Evolutionary conservation across 441 rosid species (phyloP).

Genomic region (Euphorbia corollata): DNA sequence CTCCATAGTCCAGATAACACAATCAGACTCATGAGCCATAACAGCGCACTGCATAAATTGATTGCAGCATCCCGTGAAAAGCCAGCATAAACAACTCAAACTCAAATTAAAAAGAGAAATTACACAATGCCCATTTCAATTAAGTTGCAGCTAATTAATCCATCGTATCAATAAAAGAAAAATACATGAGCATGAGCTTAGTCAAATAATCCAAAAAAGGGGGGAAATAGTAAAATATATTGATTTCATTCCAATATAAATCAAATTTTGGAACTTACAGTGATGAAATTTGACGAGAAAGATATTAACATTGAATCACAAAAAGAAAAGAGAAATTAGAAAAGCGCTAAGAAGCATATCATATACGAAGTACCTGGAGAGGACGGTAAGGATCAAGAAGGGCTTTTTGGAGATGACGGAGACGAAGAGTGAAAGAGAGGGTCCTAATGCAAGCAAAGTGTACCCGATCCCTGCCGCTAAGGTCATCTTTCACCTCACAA

Average conservation of each 20-base stretch:
- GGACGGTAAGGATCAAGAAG: constrained; percentile 77
- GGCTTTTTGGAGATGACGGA: constrained; percentile 87
- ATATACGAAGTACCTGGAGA: constrained; percentile 52
- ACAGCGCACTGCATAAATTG: constrained; percentile 48
- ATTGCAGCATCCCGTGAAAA: constrained; percentile 1
- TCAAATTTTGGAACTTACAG: not conserved
- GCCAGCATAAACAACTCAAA: not conserved
- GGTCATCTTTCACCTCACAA: constrained; percentile 40
- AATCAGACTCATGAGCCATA: constrained; percentile 86
- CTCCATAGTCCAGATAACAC: constrained; percentile 82
- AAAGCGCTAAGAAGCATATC: not conserved
- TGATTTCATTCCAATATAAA: not conserved
- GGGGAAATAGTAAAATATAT: not conserved
- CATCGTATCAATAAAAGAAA: not conserved
- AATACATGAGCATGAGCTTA: not conserved
- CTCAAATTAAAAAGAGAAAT: constrained; percentile 5
- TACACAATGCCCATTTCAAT: constrained; percentile 6
- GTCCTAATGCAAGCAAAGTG: constrained; percentile 76
- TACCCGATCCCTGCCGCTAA: constrained; percentile 86
- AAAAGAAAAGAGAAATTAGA: not conserved
- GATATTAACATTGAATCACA: not conserved
- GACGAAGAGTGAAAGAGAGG: constrained; percentile 75
- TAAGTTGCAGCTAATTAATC: not conserved
- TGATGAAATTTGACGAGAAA: not conserved
- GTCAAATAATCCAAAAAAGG: too few species aligned